Evolutionary conservation across 768 basidiomycete genomes (phyloP).

Genomic region (Boletus tylopilopsis): DNA sequence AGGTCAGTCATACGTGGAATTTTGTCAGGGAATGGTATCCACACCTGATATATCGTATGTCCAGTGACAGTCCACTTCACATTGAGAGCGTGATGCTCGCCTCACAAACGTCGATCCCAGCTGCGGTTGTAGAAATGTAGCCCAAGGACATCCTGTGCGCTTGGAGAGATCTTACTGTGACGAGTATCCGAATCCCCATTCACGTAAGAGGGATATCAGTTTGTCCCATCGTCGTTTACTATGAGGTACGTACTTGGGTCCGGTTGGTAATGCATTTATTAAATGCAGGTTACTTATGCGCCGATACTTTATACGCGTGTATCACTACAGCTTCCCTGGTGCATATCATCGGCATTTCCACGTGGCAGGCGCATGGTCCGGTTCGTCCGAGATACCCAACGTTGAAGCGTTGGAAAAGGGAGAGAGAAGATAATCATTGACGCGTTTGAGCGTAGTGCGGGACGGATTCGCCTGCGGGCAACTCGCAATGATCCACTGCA

Average conservation of each 20-base stretch:
- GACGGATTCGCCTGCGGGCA: slow-evolving; percentile 79
- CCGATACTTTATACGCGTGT: background rate
- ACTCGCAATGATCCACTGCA: slow-evolving; percentile 85
- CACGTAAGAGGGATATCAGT: no score
- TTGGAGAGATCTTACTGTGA: no score
- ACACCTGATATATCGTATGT: no score
- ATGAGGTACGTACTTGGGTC: slow-evolving; percentile 56
- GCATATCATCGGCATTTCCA: background rate
- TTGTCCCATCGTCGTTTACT: slow-evolving; percentile 73
- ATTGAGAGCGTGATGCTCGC: no score
- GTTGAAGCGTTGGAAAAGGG: slow-evolving; percentile 4
- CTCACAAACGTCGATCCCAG: no score
- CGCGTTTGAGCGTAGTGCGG: slow-evolving; percentile 71
- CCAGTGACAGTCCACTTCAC: no score
- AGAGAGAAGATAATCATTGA: slow-evolving; percentile 72
- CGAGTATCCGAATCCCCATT: no score
- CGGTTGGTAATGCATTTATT: slow-evolving; percentile 59
- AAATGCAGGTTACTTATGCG: slow-evolving; percentile 6
- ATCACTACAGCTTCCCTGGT: background rate
- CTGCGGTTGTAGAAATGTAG: no score
- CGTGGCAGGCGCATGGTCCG: background rate
- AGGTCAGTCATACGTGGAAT: no score
- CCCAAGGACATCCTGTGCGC: no score
- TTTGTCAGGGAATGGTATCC: no score
- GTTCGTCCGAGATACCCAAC: background rate